Evolutionary conservation across 345 rosid species (phyloP).

Genomic region (Gossypium sturtianum): DNA sequence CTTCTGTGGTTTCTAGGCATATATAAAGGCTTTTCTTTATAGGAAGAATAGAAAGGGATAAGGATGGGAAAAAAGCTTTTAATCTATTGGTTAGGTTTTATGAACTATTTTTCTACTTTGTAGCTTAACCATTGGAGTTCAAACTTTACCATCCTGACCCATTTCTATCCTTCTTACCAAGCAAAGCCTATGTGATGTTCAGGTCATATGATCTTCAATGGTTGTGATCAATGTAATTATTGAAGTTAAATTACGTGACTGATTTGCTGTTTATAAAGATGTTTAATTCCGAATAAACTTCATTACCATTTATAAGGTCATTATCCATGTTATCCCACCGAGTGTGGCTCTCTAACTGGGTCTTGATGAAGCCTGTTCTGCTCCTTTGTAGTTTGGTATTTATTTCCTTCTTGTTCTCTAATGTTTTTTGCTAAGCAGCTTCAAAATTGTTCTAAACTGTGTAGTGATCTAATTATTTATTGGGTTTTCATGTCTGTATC

Average conservation of each 20-base stretch:
- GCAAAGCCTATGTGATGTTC: not conserved
- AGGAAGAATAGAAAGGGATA: not conserved
- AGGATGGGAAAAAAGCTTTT: not conserved
- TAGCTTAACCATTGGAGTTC: not conserved
- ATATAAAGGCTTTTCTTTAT: not conserved
- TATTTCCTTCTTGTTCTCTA: not conserved
- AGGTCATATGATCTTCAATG: not conserved
- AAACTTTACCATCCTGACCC: not conserved
- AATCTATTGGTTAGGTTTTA: not conserved
- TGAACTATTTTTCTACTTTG: not conserved
- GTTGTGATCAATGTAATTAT: not conserved
- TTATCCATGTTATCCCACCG: not conserved
- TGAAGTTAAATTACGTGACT: not conserved
- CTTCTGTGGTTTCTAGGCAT: not conserved
- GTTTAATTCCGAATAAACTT: not conserved
- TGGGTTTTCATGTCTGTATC: not conserved
- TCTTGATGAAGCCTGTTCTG: not conserved
- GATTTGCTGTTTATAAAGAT: not conserved
- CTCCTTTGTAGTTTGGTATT: not conserved
- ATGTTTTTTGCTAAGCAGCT: not conserved
- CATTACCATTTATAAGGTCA: not conserved
- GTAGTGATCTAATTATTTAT: not conserved
- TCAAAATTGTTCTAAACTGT: not conserved
- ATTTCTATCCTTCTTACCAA: not conserved
- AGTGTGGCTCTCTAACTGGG: not conserved